These are phyloP conservation scores for Craspedostauros australis DNA, from an alignment of 108 stramenopile genomes.

Conservation along the genomic window DNA sequence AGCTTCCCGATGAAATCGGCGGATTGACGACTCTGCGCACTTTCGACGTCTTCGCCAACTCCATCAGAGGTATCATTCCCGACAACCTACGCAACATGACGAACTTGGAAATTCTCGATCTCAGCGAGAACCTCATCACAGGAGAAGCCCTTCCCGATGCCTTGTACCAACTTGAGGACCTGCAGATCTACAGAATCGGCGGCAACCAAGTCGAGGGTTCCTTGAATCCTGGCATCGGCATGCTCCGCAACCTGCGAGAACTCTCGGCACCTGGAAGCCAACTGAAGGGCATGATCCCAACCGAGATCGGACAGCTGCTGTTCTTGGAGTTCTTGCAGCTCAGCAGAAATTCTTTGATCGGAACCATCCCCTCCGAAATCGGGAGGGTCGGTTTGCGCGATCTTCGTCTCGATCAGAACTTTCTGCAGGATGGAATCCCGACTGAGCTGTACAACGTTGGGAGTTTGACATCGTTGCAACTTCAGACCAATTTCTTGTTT, in stretches of 20 bases:
- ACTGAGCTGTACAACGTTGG: conserved; percentile 15
- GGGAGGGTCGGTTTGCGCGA: conserved; percentile 5
- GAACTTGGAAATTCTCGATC: conserved; percentile 13
- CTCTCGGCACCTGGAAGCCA: no score
- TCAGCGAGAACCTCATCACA: conserved; percentile 22
- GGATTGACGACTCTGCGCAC: conserved; percentile 24
- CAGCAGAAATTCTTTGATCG: conserved; percentile 9
- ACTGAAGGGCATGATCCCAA: conserved; percentile 24
- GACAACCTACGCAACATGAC: conserved; percentile 6
- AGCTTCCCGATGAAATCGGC: conserved; percentile 34
- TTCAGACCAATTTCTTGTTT: conserved; percentile 25
- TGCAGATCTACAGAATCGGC: no score
- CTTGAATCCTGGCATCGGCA: no score
- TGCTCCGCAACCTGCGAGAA: no score
- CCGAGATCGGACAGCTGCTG: conserved; percentile 23
- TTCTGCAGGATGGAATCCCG: conserved; percentile 21
- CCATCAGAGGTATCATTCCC: conserved; percentile 17
- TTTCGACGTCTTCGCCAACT: conserved; percentile 30
- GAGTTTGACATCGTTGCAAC: conserved; percentile 16
- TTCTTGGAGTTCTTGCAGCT: conserved; percentile 10
- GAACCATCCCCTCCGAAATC: conserved; percentile 21
- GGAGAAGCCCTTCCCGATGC: conserved; percentile 24
- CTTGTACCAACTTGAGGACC: no score
- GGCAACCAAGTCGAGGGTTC: no score
- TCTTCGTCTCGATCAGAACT: conserved; percentile 28